Base-by-base conservation (phyloP, 768 basidiomycete species). In the Suillus americanus region DNA sequence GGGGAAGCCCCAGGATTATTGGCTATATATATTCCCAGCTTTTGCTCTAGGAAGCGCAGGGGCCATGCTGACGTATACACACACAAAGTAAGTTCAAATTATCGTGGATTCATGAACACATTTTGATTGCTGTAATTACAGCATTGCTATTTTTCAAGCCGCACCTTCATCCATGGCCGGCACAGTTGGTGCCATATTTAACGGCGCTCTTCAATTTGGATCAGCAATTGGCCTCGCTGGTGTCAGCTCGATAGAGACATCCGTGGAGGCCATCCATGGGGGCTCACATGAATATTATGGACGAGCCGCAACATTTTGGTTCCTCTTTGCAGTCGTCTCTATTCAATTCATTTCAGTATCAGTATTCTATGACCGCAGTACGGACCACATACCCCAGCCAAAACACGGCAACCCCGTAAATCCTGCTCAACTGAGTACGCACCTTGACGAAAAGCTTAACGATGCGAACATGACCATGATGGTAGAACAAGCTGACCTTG, bases 121-220 rank as follows among this genome's bases (percentile, higher is more conserved):
- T 45, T 51, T 6, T 55, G 18, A 60, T 40, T 30, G 2, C 56
- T 62, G 54, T 20, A 28, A 51, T 30, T 18, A 3, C 61, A 86
- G 82, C 67, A 82, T 86, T 54, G 83, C 83, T 16, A 78, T 86
- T 46, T 80, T 87, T 72, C 79, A 77, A 64, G 79, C 79, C 43
- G 80, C 79, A 5, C 85, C 85, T 6, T 64, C 81, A 9, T 75
- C 77, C n/a, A 80, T 83, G 69, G 78, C 84, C 5, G 86, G 86
- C 46, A 83, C 81, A 5, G 79, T 85, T 18, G 83, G 83, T 23
- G 86, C 86, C 18, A 81, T 87, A 46, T 85, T 85, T 76, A 85
- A 84, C 63, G 79, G 80, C 28, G 82, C 83, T 13, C 78, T 86
- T 1, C 83, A 87, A 70, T 74, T 84, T 64, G 84, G 85, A 40